Percentiles rank a stretch among this genome's conserved stretches.
Evolutionary conservation across 768 basidiomycete species (phyloP).

Genomic region (Saitozyma podzolica): DNA sequence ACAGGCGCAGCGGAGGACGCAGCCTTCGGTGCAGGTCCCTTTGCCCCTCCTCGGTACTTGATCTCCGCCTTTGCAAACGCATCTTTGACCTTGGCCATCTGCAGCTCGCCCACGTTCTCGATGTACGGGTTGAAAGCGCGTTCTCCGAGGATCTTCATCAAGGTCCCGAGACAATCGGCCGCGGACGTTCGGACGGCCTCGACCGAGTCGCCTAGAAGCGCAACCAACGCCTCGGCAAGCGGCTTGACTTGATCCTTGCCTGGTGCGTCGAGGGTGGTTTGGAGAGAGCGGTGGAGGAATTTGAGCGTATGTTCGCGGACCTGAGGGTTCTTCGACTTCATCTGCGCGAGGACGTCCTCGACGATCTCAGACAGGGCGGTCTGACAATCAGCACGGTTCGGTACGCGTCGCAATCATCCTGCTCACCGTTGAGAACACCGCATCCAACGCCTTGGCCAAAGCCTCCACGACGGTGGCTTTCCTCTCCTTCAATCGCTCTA

Average conservation of each 20-base stretch:
- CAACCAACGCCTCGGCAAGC: constrained; percentile 71
- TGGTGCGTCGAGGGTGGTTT: constrained; percentile 68
- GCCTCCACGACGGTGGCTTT: constrained; percentile 87
- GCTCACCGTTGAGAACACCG: constrained; percentile 77
- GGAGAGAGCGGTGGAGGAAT: constrained; percentile 77
- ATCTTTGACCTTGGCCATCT: constrained; percentile 91
- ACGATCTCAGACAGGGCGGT: constrained; percentile 75
- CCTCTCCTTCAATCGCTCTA: constrained; percentile 90
- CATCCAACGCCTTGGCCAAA: constrained; percentile 83
- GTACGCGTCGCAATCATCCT: background rate
- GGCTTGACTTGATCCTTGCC: constrained; percentile 75
- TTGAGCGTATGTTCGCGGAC: constrained; percentile 90
- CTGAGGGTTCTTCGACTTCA: constrained; percentile 92
- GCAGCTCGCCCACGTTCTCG: constrained; percentile 79
- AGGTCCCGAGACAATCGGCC: constrained; percentile 78
- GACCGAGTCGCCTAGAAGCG: constrained; percentile 79
- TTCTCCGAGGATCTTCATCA: constrained; percentile 98
- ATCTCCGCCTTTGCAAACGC: constrained; percentile 89
- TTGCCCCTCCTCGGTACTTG: constrained; percentile 71
- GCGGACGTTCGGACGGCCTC: constrained; percentile 88
- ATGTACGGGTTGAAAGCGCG: constrained; percentile 81
- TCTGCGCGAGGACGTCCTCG: constrained; percentile 72
- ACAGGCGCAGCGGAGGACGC: constrained; percentile 17
- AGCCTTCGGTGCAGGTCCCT: constrained; percentile 18
- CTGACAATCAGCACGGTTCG: constrained; percentile 56